phyloP scores from a whole-genome alignment of 257 asterid species.

The Forsythia suspensa region DNA sequence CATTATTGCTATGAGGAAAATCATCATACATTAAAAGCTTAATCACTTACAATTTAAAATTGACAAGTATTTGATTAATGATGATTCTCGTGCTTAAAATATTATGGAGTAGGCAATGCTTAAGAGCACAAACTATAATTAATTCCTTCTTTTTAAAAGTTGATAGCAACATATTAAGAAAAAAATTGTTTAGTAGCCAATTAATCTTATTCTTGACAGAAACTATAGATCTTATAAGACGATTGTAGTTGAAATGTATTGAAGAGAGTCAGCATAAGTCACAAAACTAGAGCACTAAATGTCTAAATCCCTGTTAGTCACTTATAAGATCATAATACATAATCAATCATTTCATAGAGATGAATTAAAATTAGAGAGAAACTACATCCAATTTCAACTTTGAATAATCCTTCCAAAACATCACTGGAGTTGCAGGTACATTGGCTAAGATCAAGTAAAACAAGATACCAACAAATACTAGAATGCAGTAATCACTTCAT shows the following conservation, averaged over 20 bases:
- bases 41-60: neutral
- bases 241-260: no score
- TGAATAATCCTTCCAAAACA: neutral
- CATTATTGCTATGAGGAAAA: no score
- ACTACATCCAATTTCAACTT: neutral
- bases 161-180: no score
- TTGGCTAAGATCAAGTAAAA: no score
- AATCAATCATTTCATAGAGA: neutral
- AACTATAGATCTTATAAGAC: no score
- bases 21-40: neutral
- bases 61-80: neutral
- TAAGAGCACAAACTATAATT: neutral
- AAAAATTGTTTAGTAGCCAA: no score
- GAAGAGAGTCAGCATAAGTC: no score
- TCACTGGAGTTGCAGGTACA: no score
- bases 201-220: no score
- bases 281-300: no score
- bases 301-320: no score
- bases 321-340: neutral
- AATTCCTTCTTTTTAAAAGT: no score
- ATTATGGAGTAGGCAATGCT: neutral
- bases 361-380: neutral
- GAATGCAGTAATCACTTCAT: neutral
- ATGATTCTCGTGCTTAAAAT: neutral
- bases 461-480: neutral